Conservation (phyloP, 108 stramenopile genomes). For the Phaeodactylum tricornutum region DNA sequence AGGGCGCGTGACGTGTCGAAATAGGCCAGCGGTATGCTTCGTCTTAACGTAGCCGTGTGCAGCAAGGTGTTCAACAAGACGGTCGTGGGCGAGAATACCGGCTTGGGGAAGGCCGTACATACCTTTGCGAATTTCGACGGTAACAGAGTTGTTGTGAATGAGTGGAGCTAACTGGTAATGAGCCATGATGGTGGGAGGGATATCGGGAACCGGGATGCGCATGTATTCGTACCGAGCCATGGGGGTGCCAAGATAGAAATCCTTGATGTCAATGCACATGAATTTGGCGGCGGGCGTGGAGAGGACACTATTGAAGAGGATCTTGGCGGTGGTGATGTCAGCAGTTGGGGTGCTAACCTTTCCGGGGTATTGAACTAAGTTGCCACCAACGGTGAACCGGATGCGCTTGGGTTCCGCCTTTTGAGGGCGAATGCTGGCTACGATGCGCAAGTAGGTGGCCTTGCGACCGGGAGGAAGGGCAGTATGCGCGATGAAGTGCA, state of each 20-base stretch:
- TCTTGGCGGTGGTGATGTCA: constrained; percentile 24
- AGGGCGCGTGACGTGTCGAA: too few species aligned
- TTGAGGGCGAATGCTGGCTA: constrained; percentile 12
- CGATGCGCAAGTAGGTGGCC: constrained; percentile 17
- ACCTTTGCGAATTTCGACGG: constrained; percentile 13
- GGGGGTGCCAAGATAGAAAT: constrained; percentile 27
- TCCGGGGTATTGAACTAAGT: constrained; percentile 16
- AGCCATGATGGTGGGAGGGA: not conserved
- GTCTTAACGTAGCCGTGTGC: too few species aligned
- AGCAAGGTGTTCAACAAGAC: too few species aligned
- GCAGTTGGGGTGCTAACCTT: constrained; percentile 18
- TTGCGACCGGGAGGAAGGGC: not conserved
- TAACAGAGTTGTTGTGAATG: constrained; percentile 11
- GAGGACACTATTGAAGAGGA: constrained; percentile 15
- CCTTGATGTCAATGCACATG: constrained; percentile 16
- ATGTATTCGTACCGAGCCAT: constrained; percentile 27
- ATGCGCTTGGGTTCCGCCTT: constrained; percentile 16
- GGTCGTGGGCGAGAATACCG: too few species aligned
- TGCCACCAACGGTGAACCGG: constrained; percentile 22
- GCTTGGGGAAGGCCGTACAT: too few species aligned
- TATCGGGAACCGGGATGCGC: constrained; percentile 15
- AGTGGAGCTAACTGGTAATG: constrained; percentile 7
- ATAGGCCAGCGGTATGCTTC: too few species aligned
- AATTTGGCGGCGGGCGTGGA: constrained; percentile 11
- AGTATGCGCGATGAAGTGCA: constrained; percentile 5